These are phyloP conservation scores for Claviceps purpurea DNA, from an alignment of 2,329 filamentous ascomycete species.

Conservation along the genomic window DNA sequence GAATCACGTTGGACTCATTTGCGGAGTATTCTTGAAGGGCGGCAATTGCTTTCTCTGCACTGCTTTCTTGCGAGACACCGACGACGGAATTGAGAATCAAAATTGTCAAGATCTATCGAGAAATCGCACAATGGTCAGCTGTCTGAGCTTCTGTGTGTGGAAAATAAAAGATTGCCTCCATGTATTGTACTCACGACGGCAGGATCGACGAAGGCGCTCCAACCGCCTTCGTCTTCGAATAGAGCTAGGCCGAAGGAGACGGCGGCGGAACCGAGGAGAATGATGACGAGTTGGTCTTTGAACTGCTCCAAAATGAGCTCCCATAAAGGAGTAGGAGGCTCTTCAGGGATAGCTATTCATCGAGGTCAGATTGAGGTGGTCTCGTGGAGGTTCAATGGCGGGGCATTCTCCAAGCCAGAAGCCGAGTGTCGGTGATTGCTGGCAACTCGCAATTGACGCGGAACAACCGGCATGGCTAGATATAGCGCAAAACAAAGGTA, in stretches of 20 bases:
- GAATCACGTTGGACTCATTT: constrained; percentile 88
- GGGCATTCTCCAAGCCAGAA: background rate
- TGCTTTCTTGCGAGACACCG: constrained; percentile 96
- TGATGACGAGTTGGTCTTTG: constrained; percentile 96
- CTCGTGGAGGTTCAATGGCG: background rate
- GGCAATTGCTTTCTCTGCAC: constrained; percentile 95
- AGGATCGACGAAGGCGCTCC: constrained; percentile 95
- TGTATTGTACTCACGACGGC: constrained; percentile 56
- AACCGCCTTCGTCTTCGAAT: constrained; percentile 85
- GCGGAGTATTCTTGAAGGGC: constrained; percentile 98
- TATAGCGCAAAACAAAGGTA: background rate
- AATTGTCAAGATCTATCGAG: constrained; percentile 75
- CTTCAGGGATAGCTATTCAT: constrained; percentile 52
- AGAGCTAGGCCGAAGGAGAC: constrained; percentile 89
- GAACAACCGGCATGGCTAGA: constrained; percentile 2
- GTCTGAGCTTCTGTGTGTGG: background rate
- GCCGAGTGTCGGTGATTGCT: background rate
- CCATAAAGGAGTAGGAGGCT: constrained; percentile 92
- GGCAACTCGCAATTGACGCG: background rate
- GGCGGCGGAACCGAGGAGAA: constrained; percentile 80
- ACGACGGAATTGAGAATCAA: constrained; percentile 93
- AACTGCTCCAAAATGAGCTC: constrained; percentile 96
- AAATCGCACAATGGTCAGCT: background rate
- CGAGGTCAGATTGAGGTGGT: constrained; percentile 5
- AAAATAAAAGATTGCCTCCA: background rate